Evolutionary conservation across 805 yeast species (phyloP).

Genomic region (Komagataella kurtzmanii): DNA sequence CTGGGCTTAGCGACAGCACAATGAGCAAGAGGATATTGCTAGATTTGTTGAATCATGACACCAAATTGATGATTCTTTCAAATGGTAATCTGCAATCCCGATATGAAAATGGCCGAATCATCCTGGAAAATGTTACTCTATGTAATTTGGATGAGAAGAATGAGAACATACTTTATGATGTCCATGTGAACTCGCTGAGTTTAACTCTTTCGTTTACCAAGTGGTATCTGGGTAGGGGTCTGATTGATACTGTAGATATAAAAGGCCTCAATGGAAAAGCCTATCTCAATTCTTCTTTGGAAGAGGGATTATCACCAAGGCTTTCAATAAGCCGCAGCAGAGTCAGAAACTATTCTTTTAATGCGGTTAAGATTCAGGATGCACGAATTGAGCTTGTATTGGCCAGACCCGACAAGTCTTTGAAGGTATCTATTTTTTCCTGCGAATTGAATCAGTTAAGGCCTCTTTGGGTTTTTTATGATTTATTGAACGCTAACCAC

Average conservation of each 20-base stretch:
- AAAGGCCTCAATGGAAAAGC: slow-evolving; percentile 85
- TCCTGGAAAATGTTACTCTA: slow-evolving; percentile 3
- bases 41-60: neutral
- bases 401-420: neutral
- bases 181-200: slow-evolving; percentile 76
- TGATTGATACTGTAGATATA: slow-evolving; percentile 68
- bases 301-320: slow-evolving; percentile 68
- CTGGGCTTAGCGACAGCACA: slow-evolving; percentile 80
- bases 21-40: slow-evolving; percentile 41
- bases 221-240: slow-evolving; percentile 86
- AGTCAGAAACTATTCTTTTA: slow-evolving; percentile 91
- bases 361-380: slow-evolving; percentile 72
- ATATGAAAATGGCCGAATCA: slow-evolving; percentile 38
- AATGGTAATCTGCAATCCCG: slow-evolving; percentile 60
- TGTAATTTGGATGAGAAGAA: slow-evolving; percentile 52
- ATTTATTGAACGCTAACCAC: slow-evolving; percentile 69
- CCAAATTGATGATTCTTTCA: slow-evolving; percentile 5
- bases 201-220: slow-evolving; percentile 73
- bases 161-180: slow-evolving; percentile 89
- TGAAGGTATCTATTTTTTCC: slow-evolving; percentile 36
- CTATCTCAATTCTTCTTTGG: slow-evolving; percentile 76
- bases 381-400: slow-evolving; percentile 64
- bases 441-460: slow-evolving; percentile 71
- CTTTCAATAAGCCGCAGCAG: slow-evolving; percentile 50
- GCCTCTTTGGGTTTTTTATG: slow-evolving; percentile 90